Evolutionary conservation across 441 rosid genomes (phyloP), one percentile per base, ranked within the genome.

Genomic region (Erysimum pusillum): DNA sequence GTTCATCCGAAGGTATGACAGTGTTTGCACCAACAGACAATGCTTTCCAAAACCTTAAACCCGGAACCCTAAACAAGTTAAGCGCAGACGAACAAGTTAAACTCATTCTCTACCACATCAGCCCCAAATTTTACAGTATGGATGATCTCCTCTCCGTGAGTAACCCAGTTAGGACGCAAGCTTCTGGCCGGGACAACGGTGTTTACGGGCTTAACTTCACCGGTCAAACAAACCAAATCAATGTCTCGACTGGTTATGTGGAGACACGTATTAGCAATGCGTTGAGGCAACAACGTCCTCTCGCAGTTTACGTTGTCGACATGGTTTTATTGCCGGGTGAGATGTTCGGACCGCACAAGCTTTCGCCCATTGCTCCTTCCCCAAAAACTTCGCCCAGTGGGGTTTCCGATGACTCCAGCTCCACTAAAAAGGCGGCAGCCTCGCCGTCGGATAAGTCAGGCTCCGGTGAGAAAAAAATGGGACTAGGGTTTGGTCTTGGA

Each of bases 21-120:
- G 78, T 90, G 4, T 87, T 92, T 4, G 91, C 97, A 2, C 95
- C 95, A 5, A 90, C 95, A 0, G 95, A 92, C 35, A 87, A 86
- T 28, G 97, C 93, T 68, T 92, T 92, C 39, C 79, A 83, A 75
- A 86, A 75, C 82, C 91, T 92, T 61, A 72, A 86, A 71, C 1
- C 82, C 0, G 88, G 89, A 4, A 32, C 87, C 17, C 49, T 92
- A 63, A 92, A 92, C 80, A 28, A 20, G 57, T 80, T 92, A 41
- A 42, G 4, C 17, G 0, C 71, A 9, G 83, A 88, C 18, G 59
- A 87, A 54, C 86, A 89, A 81, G 87, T 84, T 7, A 85, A 84
- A 44, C 91, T 92, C 60, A 78, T 88, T 45, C 85, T 79, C 20
- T 82, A 78, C 81, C 97, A 92, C 69, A 61, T 88, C 0, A 5